Evolutionary conservation across 2,329 filamentous ascomycete genomes (phyloP), one percentile per base, ranked within the genome.

Genomic region (Trichoderma aggressivum): DNA sequence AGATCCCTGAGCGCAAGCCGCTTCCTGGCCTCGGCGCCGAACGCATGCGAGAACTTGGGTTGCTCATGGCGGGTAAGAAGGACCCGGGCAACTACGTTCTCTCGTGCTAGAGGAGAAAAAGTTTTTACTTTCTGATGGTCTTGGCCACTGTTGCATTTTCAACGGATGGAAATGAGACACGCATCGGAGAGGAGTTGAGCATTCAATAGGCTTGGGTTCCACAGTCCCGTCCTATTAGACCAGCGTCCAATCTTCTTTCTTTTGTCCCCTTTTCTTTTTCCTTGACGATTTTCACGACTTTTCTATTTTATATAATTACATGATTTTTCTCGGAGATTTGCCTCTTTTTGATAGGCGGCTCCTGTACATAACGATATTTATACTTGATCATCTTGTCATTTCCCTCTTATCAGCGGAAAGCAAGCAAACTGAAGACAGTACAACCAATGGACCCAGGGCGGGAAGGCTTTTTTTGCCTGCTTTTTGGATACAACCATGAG

Each of bases 11-110:
- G 75, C 89, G 91, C 75, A 90, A 89, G 76, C 89, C 92, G 68
- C 87, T 90, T 77, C 93, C 93, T 50, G 96, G 96, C 70, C 92
- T 93, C 79, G 96, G 96, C 70, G 94, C 93, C 43, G 92, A 98
- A 84, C 90, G 94, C 74, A 99, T 99, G 96, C 81, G 80, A 75
- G 83, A 84, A 81, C 88, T 99, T 72, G 96, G 95, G 68, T 86
- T 98, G 70, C 89, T 95, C 79, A 93, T 96, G 86, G 94, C 93
- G 72, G 93, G 93, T 78, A 94, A 93, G 82, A 84, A 85, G 69
- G 92, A 90, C 77, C 89, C 87, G 76, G 90, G 90, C 79, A 92
- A 92, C 77, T 93, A 93, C 80, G 91, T 94, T 78, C 85, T 94
- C 77, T 94, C 92, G 73, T 84, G 93, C 77, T 94, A 83, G 83